phyloP scores from a whole-genome alignment of 495 filamentous ascomycete genomes.

The Penicillium arizonense region DNA sequence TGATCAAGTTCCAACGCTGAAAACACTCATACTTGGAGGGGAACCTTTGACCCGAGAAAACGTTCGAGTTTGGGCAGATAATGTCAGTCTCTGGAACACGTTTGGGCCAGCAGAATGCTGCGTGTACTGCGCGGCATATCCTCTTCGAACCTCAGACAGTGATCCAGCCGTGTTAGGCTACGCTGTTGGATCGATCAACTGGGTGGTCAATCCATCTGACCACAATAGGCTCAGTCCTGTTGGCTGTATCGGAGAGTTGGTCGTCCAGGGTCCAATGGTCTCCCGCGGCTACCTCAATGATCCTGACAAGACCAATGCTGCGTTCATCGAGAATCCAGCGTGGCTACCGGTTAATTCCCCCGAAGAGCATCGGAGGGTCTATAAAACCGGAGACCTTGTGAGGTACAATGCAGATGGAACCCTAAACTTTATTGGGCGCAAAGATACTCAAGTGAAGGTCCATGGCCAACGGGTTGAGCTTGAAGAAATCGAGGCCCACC shows the following conservation, averaged over 20 bases:
- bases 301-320: slow-evolving; percentile 28
- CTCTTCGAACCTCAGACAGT: not conserved
- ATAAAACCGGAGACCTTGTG: slow-evolving; percentile 55
- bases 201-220: slow-evolving; percentile 40
- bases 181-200: slow-evolving; percentile 25
- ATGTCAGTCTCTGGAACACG: slow-evolving; percentile 28
- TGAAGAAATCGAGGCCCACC: slow-evolving; percentile 29
- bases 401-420: slow-evolving; percentile 35
- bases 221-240: slow-evolving; percentile 27
- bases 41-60: slow-evolving; percentile 39
- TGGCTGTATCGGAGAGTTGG: slow-evolving; percentile 41
- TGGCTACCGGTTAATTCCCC: slow-evolving; percentile 32
- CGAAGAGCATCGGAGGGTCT: slow-evolving; percentile 9
- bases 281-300: slow-evolving; percentile 42
- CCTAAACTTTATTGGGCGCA: slow-evolving; percentile 35
- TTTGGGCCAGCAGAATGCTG: slow-evolving; percentile 20
- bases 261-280: slow-evolving; percentile 40
- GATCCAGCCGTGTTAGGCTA: slow-evolving; percentile 1
- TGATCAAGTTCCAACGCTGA: slow-evolving; percentile 24
- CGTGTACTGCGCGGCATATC: not conserved
- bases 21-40: slow-evolving; percentile 33
- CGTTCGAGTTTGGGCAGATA: slow-evolving; percentile 40
- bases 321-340: slow-evolving; percentile 45
- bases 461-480: slow-evolving; percentile 36
- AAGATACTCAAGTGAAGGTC: slow-evolving; percentile 32